Base-by-base conservation (phyloP, 352 stramenopile species). In the Globisporangium splendens region DNA sequence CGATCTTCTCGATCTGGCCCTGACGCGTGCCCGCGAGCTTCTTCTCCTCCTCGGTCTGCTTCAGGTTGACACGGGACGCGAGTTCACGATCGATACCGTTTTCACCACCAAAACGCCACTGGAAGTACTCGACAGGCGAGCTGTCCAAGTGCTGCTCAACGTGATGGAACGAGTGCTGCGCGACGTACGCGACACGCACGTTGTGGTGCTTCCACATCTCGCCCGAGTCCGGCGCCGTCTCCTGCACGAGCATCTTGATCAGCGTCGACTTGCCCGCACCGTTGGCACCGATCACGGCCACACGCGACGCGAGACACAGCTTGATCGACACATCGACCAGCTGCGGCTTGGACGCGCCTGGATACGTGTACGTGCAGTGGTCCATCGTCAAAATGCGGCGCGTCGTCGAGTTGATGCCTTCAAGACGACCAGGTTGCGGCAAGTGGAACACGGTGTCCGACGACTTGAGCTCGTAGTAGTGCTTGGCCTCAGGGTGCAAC, bases 221-320 rank as follows among this genome's bases (percentile, higher is more conserved):
- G 69, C 69, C 79, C 56, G 44, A 83, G 79, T 72, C 77, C 50
- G 66, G 96, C 53, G 69, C 86, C 57, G 71, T 96, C 76, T 92
- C 79, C 63, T 87, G 76, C 42, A 87, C 74, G 33, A 89, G 61
- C 72, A 98, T 89, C 88, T 99, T 99, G 73, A 99, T 99, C 67
- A 99, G 95, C 53, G 96, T 99, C 58, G 91, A 98, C 75, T 99
- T 99, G 61, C 96, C 96, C 39, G 96, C 96, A 59, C 96, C 96
- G 66, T 99, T 99, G 46, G 92, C 91, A 61, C 96, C 96, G 48
- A 99, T 96, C 60, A 97, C 98, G 20, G 95, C 96, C 35, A 99
- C 90, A 74, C 96, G 95, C 54, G 96, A 98, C 15, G 88, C 95
- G 39, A 98, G 78, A 18, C 92, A 98, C 28, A 98, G 83, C 71